Evolutionary conservation across 2,329 filamentous ascomycete genomes (phyloP), one percentile per base, ranked within the genome.

Genomic region (Mycogone perniciosa): DNA sequence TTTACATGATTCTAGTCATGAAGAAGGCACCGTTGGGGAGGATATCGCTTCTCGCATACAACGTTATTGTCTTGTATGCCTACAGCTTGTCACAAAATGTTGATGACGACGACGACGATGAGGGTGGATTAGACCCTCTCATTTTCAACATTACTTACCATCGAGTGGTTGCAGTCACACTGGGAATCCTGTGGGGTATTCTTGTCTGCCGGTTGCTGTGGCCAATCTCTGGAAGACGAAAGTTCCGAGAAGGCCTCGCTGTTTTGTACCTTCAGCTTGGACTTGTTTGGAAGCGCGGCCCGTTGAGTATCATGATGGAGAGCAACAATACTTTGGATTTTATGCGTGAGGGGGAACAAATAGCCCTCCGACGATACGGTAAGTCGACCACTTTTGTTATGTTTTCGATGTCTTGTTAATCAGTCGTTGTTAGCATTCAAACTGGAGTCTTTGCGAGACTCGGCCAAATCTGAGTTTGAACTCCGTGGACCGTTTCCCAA

Each of bases 231-330:
- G 93, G 90, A 2, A 81, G 93, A 40, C 77, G 80, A 56, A 95
- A 95, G 69, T 84, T 97, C 60, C 89, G 93, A 62, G 86, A 95
- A 61, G 92, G 92, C 2, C 76, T 96, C 8, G 88, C 89, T 30
- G 76, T 96, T n/a, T 74, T 99, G 9, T 97, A 93, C 80, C 77
- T 99, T 6, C 88, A 95, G 52, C 91, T 99, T 83, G 89, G 90
- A 11, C 77, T 99, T 33, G 91, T 97, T 57, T 99, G 93, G 93
- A 95, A 92, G 70, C 83, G 91, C 41, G 92, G 95, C 7, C 93
- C 93, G 0, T 74, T 99, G 27, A 85, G 87, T 4, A 81, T 85
- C 6, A 77, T 96, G 50, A 72, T 84, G 1, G 76, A 83, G 42
- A 81, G 76, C 53, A 73, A 80, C 56, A 72, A 70, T 54, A 72